phyloP scores from a whole-genome alignment of 805 yeast species.

The Candida boidinii region DNA sequence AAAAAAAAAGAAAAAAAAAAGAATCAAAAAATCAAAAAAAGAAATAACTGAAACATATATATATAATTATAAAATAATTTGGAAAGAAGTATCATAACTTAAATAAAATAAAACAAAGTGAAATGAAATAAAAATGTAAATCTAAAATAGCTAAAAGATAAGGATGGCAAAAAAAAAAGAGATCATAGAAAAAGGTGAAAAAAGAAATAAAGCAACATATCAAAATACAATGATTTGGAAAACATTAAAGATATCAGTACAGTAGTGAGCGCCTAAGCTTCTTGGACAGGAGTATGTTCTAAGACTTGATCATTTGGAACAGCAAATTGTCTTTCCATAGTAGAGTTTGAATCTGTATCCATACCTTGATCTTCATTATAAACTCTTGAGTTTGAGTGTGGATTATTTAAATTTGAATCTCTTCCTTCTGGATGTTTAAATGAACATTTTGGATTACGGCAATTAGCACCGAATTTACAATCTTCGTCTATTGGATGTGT shows the following conservation, averaged over 20 bases:
- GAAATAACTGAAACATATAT: no score
- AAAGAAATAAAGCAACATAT: neutral
- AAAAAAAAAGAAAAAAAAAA: neutral
- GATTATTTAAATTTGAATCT: constrained; percentile 21
- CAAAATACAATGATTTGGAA: neutral
- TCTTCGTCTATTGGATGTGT: constrained; percentile 73
- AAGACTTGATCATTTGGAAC: constrained; percentile 66
- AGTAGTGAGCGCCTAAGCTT: constrained; percentile 14
- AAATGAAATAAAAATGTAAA: neutral
- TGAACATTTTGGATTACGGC: constrained; percentile 64
- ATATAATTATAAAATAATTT: no score
- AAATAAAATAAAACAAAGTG: constrained; percentile 2
- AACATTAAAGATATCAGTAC: neutral
- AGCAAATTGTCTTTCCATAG: constrained; percentile 65
- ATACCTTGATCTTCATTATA: constrained; percentile 6
- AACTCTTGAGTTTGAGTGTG: constrained; percentile 24
- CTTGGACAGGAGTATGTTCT: constrained; percentile 55
- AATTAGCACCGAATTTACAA: constrained; percentile 72
- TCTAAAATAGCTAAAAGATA: neutral
- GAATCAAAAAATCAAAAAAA: constrained; percentile 1
- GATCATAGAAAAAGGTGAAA: neutral
- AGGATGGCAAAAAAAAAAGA: neutral
- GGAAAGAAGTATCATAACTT: neutral
- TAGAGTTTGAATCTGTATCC: constrained; percentile 14
- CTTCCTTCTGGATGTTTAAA: constrained; percentile 82